Evolutionary conservation across 1,284 basidiomycete species (phyloP).

Genomic region (Cerioporus squamosus): DNA sequence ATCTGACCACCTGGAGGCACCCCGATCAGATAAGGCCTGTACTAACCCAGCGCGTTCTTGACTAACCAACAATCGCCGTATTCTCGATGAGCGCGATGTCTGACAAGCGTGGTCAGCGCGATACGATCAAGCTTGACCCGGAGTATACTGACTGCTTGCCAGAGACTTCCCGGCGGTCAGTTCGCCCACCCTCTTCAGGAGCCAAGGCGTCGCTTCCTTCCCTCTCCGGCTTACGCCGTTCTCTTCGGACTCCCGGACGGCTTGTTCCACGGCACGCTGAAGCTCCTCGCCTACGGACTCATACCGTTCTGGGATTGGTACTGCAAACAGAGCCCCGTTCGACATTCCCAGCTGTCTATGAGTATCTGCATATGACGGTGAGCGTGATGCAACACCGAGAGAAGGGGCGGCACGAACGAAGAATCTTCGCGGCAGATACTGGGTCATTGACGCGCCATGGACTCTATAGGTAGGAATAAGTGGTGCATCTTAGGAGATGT

Average conservation of each 20-base stretch:
- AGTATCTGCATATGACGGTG: slow-evolving; percentile 44
- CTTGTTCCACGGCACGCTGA: slow-evolving; percentile 85
- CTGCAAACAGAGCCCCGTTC: slow-evolving; percentile 83
- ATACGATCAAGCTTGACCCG: neutral
- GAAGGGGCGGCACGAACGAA: slow-evolving; percentile 56
- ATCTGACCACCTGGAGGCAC: slow-evolving; percentile 68
- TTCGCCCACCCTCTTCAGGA: slow-evolving; percentile 84
- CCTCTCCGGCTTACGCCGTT: slow-evolving; percentile 84
- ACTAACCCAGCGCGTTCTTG: neutral
- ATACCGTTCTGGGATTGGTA: slow-evolving; percentile 86
- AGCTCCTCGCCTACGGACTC: slow-evolving; percentile 71
- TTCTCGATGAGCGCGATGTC: slow-evolving; percentile 93
- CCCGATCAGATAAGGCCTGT: neutral
- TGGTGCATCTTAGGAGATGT: neutral
- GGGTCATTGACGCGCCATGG: slow-evolving; percentile 74
- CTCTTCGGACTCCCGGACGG: slow-evolving; percentile 82
- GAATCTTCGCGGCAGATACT: slow-evolving; percentile 65
- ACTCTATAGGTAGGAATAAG: slow-evolving; percentile 45
- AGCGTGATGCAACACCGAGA: neutral
- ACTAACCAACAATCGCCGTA: slow-evolving; percentile 84
- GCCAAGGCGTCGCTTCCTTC: slow-evolving; percentile 96
- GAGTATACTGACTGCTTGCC: slow-evolving; percentile 59
- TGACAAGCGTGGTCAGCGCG: slow-evolving; percentile 22
- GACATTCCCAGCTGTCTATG: slow-evolving; percentile 67
- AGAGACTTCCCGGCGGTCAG: slow-evolving; percentile 81